Percentiles rank a stretch among this genome's conserved stretches.
Conservation (phyloP, 2,329 filamentous ascomycete genomes). For the Ophiostoma australiae region DNA sequence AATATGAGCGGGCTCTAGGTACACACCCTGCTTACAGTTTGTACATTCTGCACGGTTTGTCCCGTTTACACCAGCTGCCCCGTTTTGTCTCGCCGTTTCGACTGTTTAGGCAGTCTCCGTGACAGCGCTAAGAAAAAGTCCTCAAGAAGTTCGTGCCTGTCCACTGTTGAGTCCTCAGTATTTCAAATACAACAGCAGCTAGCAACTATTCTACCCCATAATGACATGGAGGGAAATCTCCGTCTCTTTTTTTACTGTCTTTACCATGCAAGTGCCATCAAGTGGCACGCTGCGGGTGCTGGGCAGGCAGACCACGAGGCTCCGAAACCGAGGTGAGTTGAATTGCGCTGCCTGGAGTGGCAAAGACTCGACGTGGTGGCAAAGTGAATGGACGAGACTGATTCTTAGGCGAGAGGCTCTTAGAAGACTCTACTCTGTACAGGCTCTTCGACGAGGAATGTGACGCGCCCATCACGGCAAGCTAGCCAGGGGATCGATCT, state of each 20-base stretch:
- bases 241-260: neutral
- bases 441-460: neutral
- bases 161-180: neutral
- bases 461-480: too few species aligned
- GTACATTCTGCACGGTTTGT: neutral
- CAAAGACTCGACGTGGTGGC: too few species aligned
- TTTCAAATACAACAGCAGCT: neutral
- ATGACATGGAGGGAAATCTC: too few species aligned
- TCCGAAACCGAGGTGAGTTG: neutral
- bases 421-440: neutral
- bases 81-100: neutral
- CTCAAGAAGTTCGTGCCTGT: neutral
- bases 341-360: too few species aligned
- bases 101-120: neutral
- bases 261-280: neutral
- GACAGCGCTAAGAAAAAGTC: slow-evolving; percentile 5
- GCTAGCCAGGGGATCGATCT: neutral
- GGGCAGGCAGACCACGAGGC: neutral
- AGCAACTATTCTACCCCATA: neutral
- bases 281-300: neutral
- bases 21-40: neutral
- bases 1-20: slow-evolving; percentile 5
- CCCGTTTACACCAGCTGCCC: too few species aligned
- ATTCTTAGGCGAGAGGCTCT: too few species aligned
- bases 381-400: too few species aligned